A percentile compares a stretch with the other conserved stretches of the same genome.
Evolutionary conservation across 495 filamentous ascomycete species (phyloP).

Genomic region (Durotheca rogersii): DNA sequence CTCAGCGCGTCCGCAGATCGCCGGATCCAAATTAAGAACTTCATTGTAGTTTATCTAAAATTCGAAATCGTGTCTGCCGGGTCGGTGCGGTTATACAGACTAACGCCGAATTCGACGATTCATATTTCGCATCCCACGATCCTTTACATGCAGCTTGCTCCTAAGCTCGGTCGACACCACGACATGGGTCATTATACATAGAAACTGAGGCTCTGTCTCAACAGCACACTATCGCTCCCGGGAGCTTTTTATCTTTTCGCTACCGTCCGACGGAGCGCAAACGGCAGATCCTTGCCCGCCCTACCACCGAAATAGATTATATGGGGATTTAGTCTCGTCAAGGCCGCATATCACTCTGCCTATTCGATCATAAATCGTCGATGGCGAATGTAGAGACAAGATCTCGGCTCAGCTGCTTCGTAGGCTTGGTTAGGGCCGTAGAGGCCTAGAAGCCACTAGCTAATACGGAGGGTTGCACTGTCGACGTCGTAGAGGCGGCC

Average conservation of each 20-base stretch:
- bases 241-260: too few relatives aligned
- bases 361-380: constrained; percentile 10
- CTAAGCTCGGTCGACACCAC: constrained; percentile 2
- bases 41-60: neutral
- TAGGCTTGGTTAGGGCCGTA: constrained; percentile 10
- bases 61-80: constrained; percentile 3
- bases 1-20: constrained; percentile 5
- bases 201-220: neutral
- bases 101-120: constrained; percentile 4
- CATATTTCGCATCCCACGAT: constrained; percentile 14
- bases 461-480: constrained; percentile 6
- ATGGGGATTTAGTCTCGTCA: too few relatives aligned
- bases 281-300: too few relatives aligned
- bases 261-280: too few relatives aligned
- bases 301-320: constrained; percentile 18
- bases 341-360: constrained; percentile 9
- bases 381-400: neutral
- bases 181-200: constrained; percentile 6
- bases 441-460: constrained; percentile 9
- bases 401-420: too few relatives aligned
- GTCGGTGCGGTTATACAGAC: constrained; percentile 3
- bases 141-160: constrained; percentile 15
- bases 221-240: neutral
- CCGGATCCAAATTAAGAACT: neutral
- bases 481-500: constrained; percentile 6